A percentile compares a stretch with the other conserved stretches of the same genome.
Conservation (phyloP, 2,329 filamentous ascomycete species). For the Botrytis fabae region DNA sequence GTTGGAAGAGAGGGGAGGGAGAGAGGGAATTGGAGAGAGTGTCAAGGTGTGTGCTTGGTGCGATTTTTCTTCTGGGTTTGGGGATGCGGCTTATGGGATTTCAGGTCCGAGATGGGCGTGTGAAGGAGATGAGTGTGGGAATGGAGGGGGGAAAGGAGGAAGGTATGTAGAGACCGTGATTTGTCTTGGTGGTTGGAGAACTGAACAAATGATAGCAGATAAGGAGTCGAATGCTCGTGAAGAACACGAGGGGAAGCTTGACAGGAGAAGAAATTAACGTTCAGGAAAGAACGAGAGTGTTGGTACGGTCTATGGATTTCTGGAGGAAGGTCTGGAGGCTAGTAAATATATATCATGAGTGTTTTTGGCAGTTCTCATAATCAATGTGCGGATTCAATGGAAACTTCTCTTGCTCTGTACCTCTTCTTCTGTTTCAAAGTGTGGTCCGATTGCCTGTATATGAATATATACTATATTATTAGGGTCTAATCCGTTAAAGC, state of each 20-base stretch:
- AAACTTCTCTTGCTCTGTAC: not conserved
- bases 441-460: not conserved
- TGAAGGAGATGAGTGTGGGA: not conserved
- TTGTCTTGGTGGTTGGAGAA: too few relatives aligned
- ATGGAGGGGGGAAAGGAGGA: not conserved
- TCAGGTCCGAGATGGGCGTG: not conserved
- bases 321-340: too few relatives aligned
- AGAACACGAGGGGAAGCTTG: not conserved
- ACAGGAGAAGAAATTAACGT: not conserved
- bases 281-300: fast-evolving
- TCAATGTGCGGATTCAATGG: not conserved
- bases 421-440: not conserved
- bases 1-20: fast-evolving
- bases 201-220: not conserved
- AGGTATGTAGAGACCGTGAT: not conserved
- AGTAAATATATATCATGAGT: too few relatives aligned
- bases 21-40: fast-evolving
- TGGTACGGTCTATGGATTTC: not conserved
- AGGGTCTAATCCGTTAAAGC: too few relatives aligned
- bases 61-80: not conserved
- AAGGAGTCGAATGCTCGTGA: not conserved
- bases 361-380: too few relatives aligned
- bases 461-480: not conserved
- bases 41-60: not conserved
- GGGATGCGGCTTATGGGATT: not conserved